Evolutionary conservation across 108 stramenopile species (phyloP).

Genomic region (Aurantiochytrium sp.): DNA sequence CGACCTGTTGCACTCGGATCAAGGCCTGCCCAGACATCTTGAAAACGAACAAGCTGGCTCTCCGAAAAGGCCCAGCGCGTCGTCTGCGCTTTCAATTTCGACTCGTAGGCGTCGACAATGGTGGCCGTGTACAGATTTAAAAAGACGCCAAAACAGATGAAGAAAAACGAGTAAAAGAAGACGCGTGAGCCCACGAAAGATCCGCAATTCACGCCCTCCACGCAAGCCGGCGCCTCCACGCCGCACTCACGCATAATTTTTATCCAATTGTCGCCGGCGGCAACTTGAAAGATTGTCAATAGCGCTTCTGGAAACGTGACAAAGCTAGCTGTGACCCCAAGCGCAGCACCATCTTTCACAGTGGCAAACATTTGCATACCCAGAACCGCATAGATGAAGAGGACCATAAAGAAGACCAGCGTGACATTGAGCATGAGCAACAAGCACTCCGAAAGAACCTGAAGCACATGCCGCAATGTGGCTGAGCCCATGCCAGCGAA

Average conservation of each 20-base stretch:
- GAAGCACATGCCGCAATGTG: conserved; percentile 43
- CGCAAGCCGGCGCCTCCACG: conserved; percentile 16
- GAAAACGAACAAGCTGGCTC: not conserved
- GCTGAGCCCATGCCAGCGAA: not conserved
- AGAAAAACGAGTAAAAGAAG: conserved; percentile 50
- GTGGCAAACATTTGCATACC: conserved; percentile 47
- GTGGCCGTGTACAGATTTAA: conserved; percentile 54
- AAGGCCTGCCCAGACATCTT: not conserved
- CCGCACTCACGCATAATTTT: conserved; percentile 47
- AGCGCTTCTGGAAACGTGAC: conserved; percentile 28
- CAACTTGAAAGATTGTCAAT: conserved; percentile 50
- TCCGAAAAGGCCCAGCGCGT: not conserved
- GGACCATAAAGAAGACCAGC: conserved; percentile 44
- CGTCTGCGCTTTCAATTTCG: conserved; percentile 34
- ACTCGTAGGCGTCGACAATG: conserved; percentile 45
- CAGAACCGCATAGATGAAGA: conserved; percentile 60
- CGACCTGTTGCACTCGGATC: not conserved
- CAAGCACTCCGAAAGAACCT: conserved; percentile 47
- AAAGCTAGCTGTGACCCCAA: conserved; percentile 27
- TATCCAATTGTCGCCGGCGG: conserved; percentile 69
- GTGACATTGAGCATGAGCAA: conserved; percentile 56
- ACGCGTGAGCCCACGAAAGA: not conserved
- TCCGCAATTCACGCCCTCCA: not conserved
- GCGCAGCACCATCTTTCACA: conserved; percentile 25
- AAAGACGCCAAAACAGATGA: conserved; percentile 43